A percentile compares a stretch with the other conserved stretches of the same genome.
Conservation (phyloP, 108 stramenopile genomes). For the Aurantiochytrium sp. region DNA sequence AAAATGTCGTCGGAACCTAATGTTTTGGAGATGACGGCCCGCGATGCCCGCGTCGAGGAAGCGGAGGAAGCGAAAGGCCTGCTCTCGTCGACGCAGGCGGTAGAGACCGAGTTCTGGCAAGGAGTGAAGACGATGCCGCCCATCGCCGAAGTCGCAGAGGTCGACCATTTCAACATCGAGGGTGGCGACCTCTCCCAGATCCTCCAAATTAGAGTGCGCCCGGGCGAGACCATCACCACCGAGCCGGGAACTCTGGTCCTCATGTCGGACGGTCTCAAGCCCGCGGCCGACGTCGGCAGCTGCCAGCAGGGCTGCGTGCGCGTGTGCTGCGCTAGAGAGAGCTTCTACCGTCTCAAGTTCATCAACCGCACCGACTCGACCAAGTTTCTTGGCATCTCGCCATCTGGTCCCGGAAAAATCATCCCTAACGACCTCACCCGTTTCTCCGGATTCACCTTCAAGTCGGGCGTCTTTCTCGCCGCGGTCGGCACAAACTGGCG, state of each 20-base stretch:
- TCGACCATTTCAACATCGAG: background rate
- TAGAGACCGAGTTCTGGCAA: too few relatives aligned
- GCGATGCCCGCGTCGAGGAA: too few relatives aligned
- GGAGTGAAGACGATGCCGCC: background rate
- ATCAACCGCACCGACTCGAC: background rate
- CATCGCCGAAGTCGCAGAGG: background rate
- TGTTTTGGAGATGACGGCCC: too few relatives aligned
- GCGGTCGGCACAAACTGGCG: background rate
- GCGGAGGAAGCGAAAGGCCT: too few relatives aligned
- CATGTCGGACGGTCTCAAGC: conserved; percentile 18
- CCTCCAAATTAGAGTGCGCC: background rate
- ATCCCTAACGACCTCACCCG: background rate
- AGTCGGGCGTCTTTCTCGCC: background rate
- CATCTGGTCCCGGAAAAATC: background rate
- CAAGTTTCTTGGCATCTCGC: background rate
- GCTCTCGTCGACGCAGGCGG: too few relatives aligned
- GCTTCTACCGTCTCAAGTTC: background rate
- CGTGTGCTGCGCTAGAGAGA: background rate
- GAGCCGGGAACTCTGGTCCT: conserved; percentile 20
- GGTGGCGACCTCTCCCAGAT: background rate
- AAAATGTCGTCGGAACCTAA: too few relatives aligned
- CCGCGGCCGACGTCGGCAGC: background rate
- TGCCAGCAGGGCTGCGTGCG: background rate
- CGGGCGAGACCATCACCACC: conserved; percentile 17
- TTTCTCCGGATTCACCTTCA: background rate